These are phyloP conservation scores for Raddia distichophylla DNA, from an alignment of 176 grass and related monocot genomes.

Conservation along the genomic window DNA sequence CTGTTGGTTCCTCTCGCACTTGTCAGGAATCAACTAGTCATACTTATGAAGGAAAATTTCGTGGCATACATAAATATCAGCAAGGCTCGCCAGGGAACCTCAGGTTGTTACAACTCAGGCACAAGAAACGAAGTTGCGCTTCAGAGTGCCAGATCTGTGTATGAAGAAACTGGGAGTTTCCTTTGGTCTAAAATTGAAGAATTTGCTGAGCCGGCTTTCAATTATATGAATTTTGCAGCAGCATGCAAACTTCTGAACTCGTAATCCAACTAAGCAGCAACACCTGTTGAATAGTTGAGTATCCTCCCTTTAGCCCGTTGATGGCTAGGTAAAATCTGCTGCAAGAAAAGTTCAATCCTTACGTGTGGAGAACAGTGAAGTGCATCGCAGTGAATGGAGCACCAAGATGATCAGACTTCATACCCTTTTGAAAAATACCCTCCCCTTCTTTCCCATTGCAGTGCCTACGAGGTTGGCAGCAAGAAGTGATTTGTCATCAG, in stretches of 20 bases:
- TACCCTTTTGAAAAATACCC: constrained; percentile 95
- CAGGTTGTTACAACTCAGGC: constrained; percentile 41
- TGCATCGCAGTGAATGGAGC: constrained; percentile 41
- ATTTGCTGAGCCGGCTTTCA: not conserved
- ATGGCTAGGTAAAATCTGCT: constrained; percentile 70
- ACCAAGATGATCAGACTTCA: constrained; percentile 50
- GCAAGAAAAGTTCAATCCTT: constrained; percentile 57
- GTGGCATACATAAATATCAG: constrained; percentile 29
- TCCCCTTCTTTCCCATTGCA: constrained; percentile 85
- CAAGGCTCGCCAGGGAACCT: constrained; percentile 26
- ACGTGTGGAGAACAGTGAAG: constrained; percentile 44
- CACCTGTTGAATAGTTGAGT: constrained; percentile 42
- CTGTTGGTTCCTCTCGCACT: not conserved
- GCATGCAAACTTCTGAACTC: constrained; percentile 7
- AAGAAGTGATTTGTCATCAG: constrained; percentile 74
- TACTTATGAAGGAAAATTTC: constrained; percentile 22
- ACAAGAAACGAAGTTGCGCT: constrained; percentile 18
- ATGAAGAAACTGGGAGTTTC: not conserved
- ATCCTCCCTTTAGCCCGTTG: constrained; percentile 60
- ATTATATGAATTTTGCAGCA: not conserved
- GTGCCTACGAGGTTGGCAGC: constrained; percentile 62
- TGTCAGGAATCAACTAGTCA: constrained; percentile 24
- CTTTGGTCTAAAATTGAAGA: not conserved
- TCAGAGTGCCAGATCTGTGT: not conserved
- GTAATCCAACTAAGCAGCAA: constrained; percentile 32